These are phyloP conservation scores for Avena eriantha DNA, from an alignment of 176 grass and related monocot species.

Conservation along the genomic window DNA sequence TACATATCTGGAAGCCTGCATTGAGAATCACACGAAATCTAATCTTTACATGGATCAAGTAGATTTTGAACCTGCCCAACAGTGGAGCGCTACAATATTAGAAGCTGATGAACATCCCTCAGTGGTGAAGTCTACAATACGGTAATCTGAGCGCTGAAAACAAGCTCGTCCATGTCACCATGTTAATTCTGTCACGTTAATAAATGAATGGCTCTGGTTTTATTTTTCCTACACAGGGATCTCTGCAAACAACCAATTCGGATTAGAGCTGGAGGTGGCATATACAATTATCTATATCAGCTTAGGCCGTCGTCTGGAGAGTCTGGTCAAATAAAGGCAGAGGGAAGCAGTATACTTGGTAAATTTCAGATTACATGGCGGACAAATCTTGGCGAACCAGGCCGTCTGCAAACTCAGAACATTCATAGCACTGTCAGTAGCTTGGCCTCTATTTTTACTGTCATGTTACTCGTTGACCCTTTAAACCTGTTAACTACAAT, in stretches of 20 bases:
- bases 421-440: slow-evolving; percentile 90
- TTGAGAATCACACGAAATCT: slow-evolving; percentile 99
- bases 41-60: slow-evolving; percentile 99
- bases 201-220: slow-evolving; percentile 33
- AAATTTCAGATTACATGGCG: slow-evolving; percentile 99
- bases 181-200: slow-evolving; percentile 37
- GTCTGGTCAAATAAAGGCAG: slow-evolving; percentile 61
- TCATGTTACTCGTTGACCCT: slow-evolving; percentile 14
- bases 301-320: slow-evolving; percentile 65
- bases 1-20: slow-evolving; percentile 98
- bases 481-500: slow-evolving; percentile 23
- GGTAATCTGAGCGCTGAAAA: slow-evolving; percentile 53
- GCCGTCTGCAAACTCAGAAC: slow-evolving; percentile 94
- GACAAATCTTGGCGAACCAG: slow-evolving; percentile 95
- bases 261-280: slow-evolving; percentile 91
- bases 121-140: slow-evolving; percentile 55
- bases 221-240: slow-evolving; percentile 53
- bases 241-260: slow-evolving; percentile 77
- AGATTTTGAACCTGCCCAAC: slow-evolving; percentile 91
- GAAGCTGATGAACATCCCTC: slow-evolving; percentile 79
- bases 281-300: slow-evolving; percentile 96
- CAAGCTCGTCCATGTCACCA: slow-evolving; percentile 5
- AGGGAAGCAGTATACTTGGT: slow-evolving; percentile 83
- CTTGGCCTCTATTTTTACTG: slow-evolving; percentile 19
- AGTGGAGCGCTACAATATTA: slow-evolving; percentile 88